These are phyloP conservation scores for Nidula microcarpa DNA, from an alignment of 768 basidiomycete genomes.

Conservation along the genomic window DNA sequence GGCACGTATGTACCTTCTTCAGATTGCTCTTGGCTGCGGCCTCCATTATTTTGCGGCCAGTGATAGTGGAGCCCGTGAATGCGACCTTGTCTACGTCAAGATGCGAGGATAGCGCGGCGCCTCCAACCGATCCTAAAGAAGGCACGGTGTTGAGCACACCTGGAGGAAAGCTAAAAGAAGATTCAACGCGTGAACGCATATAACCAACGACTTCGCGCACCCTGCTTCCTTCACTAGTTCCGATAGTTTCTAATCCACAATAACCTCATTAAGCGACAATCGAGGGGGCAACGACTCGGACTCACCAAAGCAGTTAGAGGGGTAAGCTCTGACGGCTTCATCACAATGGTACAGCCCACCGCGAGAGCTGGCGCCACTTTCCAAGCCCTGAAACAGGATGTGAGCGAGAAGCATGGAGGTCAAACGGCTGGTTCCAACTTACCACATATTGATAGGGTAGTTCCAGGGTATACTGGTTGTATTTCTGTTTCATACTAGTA, in stretches of 20 bases:
- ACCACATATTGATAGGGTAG: constrained; percentile 88
- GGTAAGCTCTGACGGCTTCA: constrained; percentile 91
- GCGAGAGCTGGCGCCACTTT: constrained; percentile 93
- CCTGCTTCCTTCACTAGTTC: constrained; percentile 83
- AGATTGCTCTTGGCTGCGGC: constrained; percentile 92
- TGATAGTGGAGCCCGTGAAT: constrained; percentile 90
- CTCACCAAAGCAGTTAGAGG: constrained; percentile 78
- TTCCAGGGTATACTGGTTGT: constrained; percentile 82
- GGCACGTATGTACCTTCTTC: constrained; percentile 63
- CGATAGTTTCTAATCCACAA: constrained; percentile 62
- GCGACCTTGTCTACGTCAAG: constrained; percentile 90
- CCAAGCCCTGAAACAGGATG: constrained; percentile 57
- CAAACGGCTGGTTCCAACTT: constrained; percentile 9
- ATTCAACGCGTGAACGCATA: neutral
- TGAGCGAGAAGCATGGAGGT: constrained; percentile 2
- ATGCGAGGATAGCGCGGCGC: constrained; percentile 81
- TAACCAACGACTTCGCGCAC: constrained; percentile 29
- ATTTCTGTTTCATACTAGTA: constrained; percentile 1
- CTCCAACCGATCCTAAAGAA: constrained; percentile 78
- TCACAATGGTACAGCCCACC: constrained; percentile 87
- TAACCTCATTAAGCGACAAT: neutral
- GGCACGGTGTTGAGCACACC: constrained; percentile 90
- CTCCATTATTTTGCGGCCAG: constrained; percentile 87
- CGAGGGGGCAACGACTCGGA: neutral
- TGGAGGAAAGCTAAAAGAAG: constrained; percentile 66